Evolutionary conservation across 1,284 basidiomycete genomes (phyloP).

Genomic region (Leucoagaricus sp.): DNA sequence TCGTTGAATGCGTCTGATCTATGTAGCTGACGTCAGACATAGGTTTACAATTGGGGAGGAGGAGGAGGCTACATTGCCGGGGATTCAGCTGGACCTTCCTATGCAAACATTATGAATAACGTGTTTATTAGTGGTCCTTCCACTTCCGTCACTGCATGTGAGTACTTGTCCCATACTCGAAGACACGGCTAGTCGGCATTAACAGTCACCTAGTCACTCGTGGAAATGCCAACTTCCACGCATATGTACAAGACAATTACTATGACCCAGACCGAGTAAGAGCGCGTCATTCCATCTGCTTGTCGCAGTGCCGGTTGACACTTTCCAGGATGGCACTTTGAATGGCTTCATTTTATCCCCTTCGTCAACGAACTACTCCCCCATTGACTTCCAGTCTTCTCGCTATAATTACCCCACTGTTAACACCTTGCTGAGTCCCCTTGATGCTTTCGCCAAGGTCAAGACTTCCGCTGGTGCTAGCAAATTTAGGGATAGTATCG

Average conservation of each 20-base stretch:
- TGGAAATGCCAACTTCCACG: slow-evolving; percentile 40
- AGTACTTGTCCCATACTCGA: neutral
- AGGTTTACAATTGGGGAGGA: slow-evolving; percentile 39
- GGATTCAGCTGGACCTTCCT: slow-evolving; percentile 34
- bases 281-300: too few species aligned
- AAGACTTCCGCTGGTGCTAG: slow-evolving; percentile 34
- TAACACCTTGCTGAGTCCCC: slow-evolving; percentile 29
- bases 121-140: slow-evolving; percentile 36
- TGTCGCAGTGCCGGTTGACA: too few species aligned
- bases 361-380: slow-evolving; percentile 34
- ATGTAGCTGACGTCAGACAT: neutral
- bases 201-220: slow-evolving; percentile 30
- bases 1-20: neutral
- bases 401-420: slow-evolving; percentile 36
- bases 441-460: slow-evolving; percentile 33
- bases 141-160: slow-evolving; percentile 30
- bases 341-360: slow-evolving; percentile 32
- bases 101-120: slow-evolving; percentile 38
- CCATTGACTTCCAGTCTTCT: slow-evolving; percentile 32
- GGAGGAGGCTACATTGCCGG: slow-evolving; percentile 40
- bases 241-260: slow-evolving; percentile 35
- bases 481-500: slow-evolving; percentile 34
- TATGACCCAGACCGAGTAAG: slow-evolving; percentile 30
- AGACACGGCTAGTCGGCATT: neutral
- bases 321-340: slow-evolving; percentile 30